Evolutionary conservation across 345 rosid genomes (phyloP), one percentile per base, ranked within the genome.

Genomic region (Euclidium syriacum): DNA sequence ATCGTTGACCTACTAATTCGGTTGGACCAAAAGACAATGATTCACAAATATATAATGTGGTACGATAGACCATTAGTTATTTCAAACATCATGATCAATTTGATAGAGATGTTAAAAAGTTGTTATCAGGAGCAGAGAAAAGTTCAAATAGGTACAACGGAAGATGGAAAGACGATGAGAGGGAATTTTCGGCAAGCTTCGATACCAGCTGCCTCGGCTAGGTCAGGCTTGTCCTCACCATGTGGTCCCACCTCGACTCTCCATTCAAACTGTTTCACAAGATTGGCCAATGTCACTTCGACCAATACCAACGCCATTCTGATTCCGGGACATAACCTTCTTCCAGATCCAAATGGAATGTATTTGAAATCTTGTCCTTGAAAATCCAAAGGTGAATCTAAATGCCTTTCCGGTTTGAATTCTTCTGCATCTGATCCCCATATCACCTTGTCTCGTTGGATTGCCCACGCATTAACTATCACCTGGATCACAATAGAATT

Each of bases 351-450:
- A 24, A 71, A 66, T n/a, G 73, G 73, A 5, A 75, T 2, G 12
- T 49, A 61, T 36, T 65, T 47, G 43, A 51, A 67, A 16, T 75
- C 15, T 4, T 67, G 62, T 6, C 76, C 76, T 23, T 54, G 27
- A 40, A 15, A 66, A 49, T 68, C 62, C n/a, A 62, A 12, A 27
- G 11, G 15, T 8, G 5, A 33, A 8, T 42, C 29, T 55, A 74
- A 43, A 42, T 68, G 71, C 46, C 71, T 63, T 16, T 68, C 74
- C 2, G 66, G 76, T 3, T 20, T 4, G 7, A 71, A 71, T 15
- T 60, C 58, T n/a, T 70, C 66, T 3, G 79, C 62, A 11, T 56
- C 36, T 7, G 3, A 18, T 20, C 70, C 73, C 76, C 76, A 75
- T 0, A 20, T 29, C 4, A 3, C 1, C 0, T 30, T 24, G 23